Base-by-base conservation (phyloP, 768 basidiomycete species). In the Chalciporus pseudorubinellus region DNA sequence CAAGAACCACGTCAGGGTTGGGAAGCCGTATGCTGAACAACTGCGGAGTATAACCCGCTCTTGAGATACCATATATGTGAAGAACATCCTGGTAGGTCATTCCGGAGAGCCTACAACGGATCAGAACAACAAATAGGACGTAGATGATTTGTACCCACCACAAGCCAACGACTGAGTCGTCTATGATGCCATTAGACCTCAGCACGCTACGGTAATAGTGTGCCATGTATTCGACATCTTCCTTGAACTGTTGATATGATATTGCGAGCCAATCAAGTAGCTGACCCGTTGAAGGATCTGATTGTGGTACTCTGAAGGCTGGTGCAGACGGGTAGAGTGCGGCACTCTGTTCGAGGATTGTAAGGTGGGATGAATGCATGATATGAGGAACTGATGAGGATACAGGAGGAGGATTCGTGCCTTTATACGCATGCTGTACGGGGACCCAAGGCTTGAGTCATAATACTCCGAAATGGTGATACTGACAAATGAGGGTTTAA, bases 41-140 rank as follows among this genome's bases (percentile, higher is more conserved):
- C 56, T 90, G 88, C 1, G 89, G 89, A 55, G 88, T 71, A 65
- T 83, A 90, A 5, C 87, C 87, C 6, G 88, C 89, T 61, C 87
- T 75, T 13, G 85, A 83, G 53, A 91, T 71, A 47, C 82, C 83
- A 62, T 89, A 89, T 53, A 90, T 83, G 56, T 87, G 84, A 19
- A 90, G 69, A 28, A 84, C 78, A 64, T 91, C 87, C 41, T 72
- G 66, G 62, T 89, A 89, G 19, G 81, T 78, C 72, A 85, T 83
- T 6, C 89, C 89, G 31, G 82, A 75, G 38, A 90, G 69, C 89
- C 89, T 91, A 44, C 4, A 59, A 41, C 46, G 38, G 46, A 57
- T 59, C 46, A 57, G 55, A 39, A 40, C 33, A 53, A 45, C 16
- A 36, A 20, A 22, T 40, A 29, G 16, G 44, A 43, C 24, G 41